Evolutionary conservation across 2,329 filamentous ascomycete genomes (phyloP).

Genomic region (Colletotrichum magnum): DNA sequence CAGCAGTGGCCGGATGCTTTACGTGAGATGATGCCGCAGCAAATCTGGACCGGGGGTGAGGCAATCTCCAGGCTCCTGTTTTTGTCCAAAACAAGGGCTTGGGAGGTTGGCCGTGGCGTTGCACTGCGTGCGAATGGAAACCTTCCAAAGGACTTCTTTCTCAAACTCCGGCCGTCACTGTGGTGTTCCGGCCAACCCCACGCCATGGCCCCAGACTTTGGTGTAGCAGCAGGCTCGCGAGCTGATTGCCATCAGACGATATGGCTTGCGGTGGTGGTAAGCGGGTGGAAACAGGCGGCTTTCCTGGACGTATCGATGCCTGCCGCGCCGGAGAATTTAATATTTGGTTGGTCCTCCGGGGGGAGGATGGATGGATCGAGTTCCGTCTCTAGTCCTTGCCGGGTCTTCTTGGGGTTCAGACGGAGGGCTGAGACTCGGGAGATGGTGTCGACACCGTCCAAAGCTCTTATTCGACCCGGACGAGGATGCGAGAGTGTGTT

Average conservation of each 20-base stretch:
- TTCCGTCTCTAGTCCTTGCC: not conserved
- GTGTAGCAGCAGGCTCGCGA: conserved; percentile 2
- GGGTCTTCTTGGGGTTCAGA: conserved; percentile 1
- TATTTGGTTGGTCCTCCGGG: conserved; percentile 21
- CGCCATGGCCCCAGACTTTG: not conserved
- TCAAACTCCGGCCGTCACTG: not conserved
- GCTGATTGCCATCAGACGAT: conserved; percentile 7
- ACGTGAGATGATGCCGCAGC: conserved; percentile 13
- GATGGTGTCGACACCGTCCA: conserved; percentile 5
- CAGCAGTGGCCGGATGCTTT: conserved; percentile 26
- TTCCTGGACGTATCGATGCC: conserved; percentile 17
- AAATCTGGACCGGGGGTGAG: conserved; percentile 20
- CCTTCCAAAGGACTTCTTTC: conserved; percentile 35
- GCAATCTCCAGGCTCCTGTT: conserved; percentile 26
- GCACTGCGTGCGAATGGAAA: conserved; percentile 30
- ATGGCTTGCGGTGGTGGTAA: conserved; percentile 18
- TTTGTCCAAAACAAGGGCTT: conserved; percentile 11
- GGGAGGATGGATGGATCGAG: conserved; percentile 3
- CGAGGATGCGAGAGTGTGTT: conserved; percentile 3
- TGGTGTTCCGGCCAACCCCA: conserved; percentile 1
- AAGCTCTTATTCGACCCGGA: conserved; percentile 19
- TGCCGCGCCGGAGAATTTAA: conserved; percentile 25
- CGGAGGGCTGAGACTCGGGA: not conserved
- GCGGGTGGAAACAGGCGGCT: not conserved
- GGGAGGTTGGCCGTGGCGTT: conserved; percentile 19